A percentile compares a stretch with the other conserved stretches of the same genome.
Conservation (phyloP, 2,329 filamentous ascomycete genomes). For the Fusarium transvaalense region DNA sequence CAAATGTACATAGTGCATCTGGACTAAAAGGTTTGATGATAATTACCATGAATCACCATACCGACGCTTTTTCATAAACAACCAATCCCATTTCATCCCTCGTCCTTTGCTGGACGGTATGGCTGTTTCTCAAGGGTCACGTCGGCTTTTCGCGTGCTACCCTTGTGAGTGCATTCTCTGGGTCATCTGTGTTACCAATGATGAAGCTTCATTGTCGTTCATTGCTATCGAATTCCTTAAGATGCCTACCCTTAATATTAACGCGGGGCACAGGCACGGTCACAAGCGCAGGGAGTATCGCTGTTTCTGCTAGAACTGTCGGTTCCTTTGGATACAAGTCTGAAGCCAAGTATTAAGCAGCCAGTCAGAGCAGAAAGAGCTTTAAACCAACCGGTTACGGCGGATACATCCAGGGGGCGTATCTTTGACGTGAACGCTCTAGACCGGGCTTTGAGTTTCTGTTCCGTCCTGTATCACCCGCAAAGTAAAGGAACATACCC, state of each 20-base stretch:
- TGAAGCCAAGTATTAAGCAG: neutral
- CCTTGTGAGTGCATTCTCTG: constrained; percentile 27
- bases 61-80: constrained; percentile 9
- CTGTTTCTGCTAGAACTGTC: constrained; percentile 7
- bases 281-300: constrained; percentile 5
- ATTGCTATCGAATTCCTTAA: constrained; percentile 33
- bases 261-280: neutral
- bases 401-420: constrained; percentile 14
- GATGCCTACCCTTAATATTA: neutral
- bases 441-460: constrained; percentile 8
- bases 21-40: constrained; percentile 7
- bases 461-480: constrained; percentile 6
- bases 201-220: constrained; percentile 16
- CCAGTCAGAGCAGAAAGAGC: constrained; percentile 6
- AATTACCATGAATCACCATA: constrained; percentile 43
- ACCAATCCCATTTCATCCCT: constrained; percentile 25
- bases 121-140: constrained; percentile 33
- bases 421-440: constrained; percentile 11
- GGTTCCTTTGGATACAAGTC: constrained; percentile 8
- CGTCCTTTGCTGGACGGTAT: constrained; percentile 17
- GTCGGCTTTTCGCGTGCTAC: constrained; percentile 27
- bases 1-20: constrained; percentile 15
- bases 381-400: constrained; percentile 31
- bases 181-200: constrained; percentile 28
- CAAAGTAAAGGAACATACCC: constrained; percentile 9